Conservation (phyloP, 805 yeast genomes). For the Spathaspora sp. region DNA sequence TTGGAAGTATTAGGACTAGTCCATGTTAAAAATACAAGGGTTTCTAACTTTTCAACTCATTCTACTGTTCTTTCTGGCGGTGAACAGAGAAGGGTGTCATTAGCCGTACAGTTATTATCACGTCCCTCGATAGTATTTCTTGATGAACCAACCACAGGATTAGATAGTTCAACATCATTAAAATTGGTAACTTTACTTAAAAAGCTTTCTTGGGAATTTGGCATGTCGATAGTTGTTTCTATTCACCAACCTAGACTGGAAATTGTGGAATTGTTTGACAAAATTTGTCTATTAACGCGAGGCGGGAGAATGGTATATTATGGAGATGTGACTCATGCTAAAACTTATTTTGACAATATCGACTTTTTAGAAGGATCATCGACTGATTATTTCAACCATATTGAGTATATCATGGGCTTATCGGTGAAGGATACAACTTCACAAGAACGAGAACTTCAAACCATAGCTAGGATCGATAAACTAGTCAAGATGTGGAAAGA, state of each 20-base stretch:
- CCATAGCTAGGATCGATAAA: slow-evolving; percentile 20
- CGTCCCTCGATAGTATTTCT: slow-evolving; percentile 74
- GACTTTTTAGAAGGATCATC: slow-evolving; percentile 10
- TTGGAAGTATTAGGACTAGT: slow-evolving; percentile 62
- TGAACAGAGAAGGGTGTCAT: slow-evolving; percentile 71
- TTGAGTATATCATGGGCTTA: slow-evolving; percentile 34
- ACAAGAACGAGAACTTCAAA: slow-evolving; percentile 16
- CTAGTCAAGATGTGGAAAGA: slow-evolving; percentile 20
- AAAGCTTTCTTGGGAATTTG: slow-evolving; percentile 44
- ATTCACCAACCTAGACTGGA: slow-evolving; percentile 86
- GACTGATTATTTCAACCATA: slow-evolving; percentile 11
- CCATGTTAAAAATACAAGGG: slow-evolving; percentile 57
- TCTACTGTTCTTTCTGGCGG: slow-evolving; percentile 77
- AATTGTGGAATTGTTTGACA: slow-evolving; percentile 65
- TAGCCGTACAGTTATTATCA: slow-evolving; percentile 73
- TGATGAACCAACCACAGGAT: slow-evolving; percentile 88
- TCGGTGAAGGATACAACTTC: slow-evolving; percentile 34
- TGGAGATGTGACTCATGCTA: slow-evolving; percentile 44
- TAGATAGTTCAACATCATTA: slow-evolving; percentile 75
- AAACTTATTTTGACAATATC: slow-evolving; percentile 43
- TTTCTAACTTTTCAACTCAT: slow-evolving; percentile 43
- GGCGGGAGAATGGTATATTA: slow-evolving; percentile 50
- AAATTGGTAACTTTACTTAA: slow-evolving; percentile 59
- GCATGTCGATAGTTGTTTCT: slow-evolving; percentile 70
- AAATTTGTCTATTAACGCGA: slow-evolving; percentile 58